Conservation (phyloP, 495 filamentous ascomycete species). For the Lichenothelia convexa region DNA sequence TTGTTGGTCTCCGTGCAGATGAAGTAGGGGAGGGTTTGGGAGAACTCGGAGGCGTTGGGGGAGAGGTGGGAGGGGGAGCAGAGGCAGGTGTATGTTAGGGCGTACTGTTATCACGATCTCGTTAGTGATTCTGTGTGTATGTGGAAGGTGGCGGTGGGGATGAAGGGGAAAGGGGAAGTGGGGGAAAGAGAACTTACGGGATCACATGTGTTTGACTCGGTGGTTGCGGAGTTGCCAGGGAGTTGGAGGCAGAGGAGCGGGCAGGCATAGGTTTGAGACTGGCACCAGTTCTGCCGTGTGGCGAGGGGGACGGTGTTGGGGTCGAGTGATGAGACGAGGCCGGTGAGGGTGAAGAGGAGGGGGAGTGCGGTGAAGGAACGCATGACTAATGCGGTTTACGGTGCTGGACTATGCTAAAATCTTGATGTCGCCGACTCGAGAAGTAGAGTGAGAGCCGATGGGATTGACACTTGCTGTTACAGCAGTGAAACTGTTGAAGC, state of each 20-base stretch:
- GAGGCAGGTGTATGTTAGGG: slow-evolving; percentile 51
- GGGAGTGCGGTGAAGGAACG: slow-evolving; percentile 11
- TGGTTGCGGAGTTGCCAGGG: slow-evolving; percentile 29
- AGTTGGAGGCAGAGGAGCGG: slow-evolving; percentile 51
- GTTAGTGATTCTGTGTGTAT: no score
- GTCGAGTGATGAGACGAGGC: slow-evolving; percentile 33
- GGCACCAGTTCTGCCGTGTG: slow-evolving; percentile 20
- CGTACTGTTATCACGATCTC: slow-evolving; percentile 27
- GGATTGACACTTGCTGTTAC: no score
- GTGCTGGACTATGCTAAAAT: no score
- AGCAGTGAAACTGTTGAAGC: no score
- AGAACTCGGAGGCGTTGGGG: slow-evolving; percentile 69
- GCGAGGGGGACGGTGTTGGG: slow-evolving; percentile 34
- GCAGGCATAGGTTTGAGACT: slow-evolving; percentile 6
- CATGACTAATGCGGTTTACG: no score
- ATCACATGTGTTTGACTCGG: slow-evolving; percentile 47
- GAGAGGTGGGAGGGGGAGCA: slow-evolving; percentile 46
- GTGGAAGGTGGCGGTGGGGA: slow-evolving; percentile 6
- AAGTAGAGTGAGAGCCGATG: no score
- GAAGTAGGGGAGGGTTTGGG: slow-evolving; percentile 72
- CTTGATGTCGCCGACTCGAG: no score
- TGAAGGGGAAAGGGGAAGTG: not conserved
- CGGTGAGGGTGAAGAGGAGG: slow-evolving; percentile 12
- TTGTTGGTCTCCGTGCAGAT: slow-evolving; percentile 54
- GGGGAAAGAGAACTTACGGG: slow-evolving; percentile 33